phyloP scores from a whole-genome alignment of 805 yeast species.

The Metschnikowia koreensis region DNA sequence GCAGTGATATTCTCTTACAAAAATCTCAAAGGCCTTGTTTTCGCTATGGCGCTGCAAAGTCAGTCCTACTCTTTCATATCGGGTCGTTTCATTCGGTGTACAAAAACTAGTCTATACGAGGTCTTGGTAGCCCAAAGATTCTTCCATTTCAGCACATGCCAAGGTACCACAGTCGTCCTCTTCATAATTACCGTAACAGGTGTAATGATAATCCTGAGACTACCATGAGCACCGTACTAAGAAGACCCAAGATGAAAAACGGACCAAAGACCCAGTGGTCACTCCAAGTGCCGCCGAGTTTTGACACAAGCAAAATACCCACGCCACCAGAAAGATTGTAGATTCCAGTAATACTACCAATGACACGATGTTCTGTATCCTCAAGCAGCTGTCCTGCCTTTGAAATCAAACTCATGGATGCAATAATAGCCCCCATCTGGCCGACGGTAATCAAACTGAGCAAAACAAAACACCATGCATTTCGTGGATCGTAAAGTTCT shows the following conservation, averaged over 20 bases:
- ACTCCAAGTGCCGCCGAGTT: slow-evolving; percentile 60
- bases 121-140: no score
- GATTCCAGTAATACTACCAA: slow-evolving; percentile 69
- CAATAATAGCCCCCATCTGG: slow-evolving; percentile 60
- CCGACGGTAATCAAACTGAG: slow-evolving; percentile 52
- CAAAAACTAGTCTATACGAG: no score
- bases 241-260: slow-evolving; percentile 49
- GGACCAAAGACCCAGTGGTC: slow-evolving; percentile 60
- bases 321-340: slow-evolving; percentile 67
- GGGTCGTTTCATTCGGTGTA: no score
- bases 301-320: slow-evolving; percentile 60
- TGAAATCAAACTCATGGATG: slow-evolving; percentile 58
- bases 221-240: slow-evolving; percentile 24
- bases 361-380: slow-evolving; percentile 39
- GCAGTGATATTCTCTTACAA: no score
- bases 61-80: no score
- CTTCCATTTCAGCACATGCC: no score
- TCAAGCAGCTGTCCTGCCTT: slow-evolving; percentile 21
- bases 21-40: no score
- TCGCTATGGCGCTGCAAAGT: no score
- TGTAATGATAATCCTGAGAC: not conserved
- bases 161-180: no score
- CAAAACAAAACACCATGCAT: slow-evolving; percentile 36
- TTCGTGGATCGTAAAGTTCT: slow-evolving; percentile 32
- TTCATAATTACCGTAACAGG: not conserved